Base-by-base conservation (phyloP, 768 basidiomycete genomes). In the Thelephora aurantiotincta region DNA sequence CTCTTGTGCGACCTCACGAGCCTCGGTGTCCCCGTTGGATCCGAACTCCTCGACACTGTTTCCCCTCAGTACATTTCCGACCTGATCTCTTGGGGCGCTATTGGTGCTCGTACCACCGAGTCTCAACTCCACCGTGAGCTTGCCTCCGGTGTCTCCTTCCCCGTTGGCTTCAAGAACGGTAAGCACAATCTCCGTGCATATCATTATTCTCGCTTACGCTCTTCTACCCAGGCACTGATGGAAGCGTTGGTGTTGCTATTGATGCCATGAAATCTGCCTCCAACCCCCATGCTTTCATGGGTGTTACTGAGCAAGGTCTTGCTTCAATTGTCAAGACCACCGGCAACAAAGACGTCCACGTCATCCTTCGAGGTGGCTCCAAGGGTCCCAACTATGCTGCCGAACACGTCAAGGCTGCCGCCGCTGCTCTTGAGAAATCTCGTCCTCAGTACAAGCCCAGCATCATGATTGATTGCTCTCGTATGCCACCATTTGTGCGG, bases 81-180 rank as follows among this genome's bases (percentile, higher is more conserved):
- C 59, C 73, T 90, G 35, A 78, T 80, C 51, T 84, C 82, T 47
- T 94, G 91, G 91, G 91, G 90, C 36, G 91, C 94, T 6, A 98
- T 99, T 53, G 94, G 96, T 20, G 96, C 96, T 1, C 76, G 96
- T 46, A 98, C 96, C 1, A 99, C 96, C 34, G 96, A 99, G 64
- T 89, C 86, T 2, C 94, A 98, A 65, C 78, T 99, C 6, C 96
- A 98, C 60, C 82, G 96, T 50, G 96, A 97, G 64, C 82, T 97
- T 41, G 92, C 91, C 4, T 91, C 86, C 3, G 94, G 93, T 58
- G 82, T 88, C 20, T 96, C 93, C 45, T 98, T 96, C 81, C 93
- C 96, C 18, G 90, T 97, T 53, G 89, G 91, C 7, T 99, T 99
- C 80, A 99, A 99, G 67, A 99, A 99, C 62, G 94, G 96, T 61